These are phyloP conservation scores for Geotrichum ghanense DNA, from an alignment of 805 yeast species.

Conservation along the genomic window DNA sequence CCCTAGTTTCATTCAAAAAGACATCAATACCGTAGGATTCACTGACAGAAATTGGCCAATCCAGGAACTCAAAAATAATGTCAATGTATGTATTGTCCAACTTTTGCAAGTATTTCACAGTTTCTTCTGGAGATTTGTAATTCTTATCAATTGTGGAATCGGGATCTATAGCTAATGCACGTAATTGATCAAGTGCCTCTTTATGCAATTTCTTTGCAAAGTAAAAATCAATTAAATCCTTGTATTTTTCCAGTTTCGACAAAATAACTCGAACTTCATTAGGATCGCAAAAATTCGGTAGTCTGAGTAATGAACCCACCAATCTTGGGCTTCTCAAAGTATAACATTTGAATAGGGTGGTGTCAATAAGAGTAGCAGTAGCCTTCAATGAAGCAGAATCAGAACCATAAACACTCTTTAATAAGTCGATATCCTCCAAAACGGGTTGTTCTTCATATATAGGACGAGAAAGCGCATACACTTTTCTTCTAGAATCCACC, in stretches of 20 bases:
- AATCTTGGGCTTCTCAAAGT: slow-evolving; percentile 54
- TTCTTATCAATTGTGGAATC: slow-evolving; percentile 13
- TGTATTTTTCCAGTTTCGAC: slow-evolving; percentile 34
- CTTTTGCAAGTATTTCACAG: slow-evolving; percentile 14
- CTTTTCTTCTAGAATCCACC: slow-evolving; percentile 39
- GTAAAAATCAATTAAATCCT: slow-evolving; percentile 71
- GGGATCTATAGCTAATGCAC: slow-evolving; percentile 28
- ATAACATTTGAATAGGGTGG: slow-evolving; percentile 68
- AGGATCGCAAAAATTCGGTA: slow-evolving; percentile 64
- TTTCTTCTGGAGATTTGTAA: slow-evolving; percentile 18
- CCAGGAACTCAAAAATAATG: slow-evolving; percentile 45
- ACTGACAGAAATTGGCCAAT: slow-evolving; percentile 36
- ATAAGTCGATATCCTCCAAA: slow-evolving; percentile 11
- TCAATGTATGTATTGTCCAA: slow-evolving; percentile 30
- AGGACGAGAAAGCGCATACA: slow-evolving; percentile 20
- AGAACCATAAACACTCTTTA: background rate
- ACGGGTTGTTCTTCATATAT: background rate
- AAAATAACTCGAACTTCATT: slow-evolving; percentile 47
- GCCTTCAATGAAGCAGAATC: slow-evolving; percentile 11
- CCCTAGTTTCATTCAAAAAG: slow-evolving; percentile 55
- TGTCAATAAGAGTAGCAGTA: slow-evolving; percentile 47
- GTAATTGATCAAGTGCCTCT: slow-evolving; percentile 54
- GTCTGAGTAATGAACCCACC: slow-evolving; percentile 72
- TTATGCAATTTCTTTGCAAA: slow-evolving; percentile 49
- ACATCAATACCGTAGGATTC: slow-evolving; percentile 34